Evolutionary conservation across 441 rosid species (phyloP), one percentile per base, ranked within the genome.

Genomic region (Hura crepitans): DNA sequence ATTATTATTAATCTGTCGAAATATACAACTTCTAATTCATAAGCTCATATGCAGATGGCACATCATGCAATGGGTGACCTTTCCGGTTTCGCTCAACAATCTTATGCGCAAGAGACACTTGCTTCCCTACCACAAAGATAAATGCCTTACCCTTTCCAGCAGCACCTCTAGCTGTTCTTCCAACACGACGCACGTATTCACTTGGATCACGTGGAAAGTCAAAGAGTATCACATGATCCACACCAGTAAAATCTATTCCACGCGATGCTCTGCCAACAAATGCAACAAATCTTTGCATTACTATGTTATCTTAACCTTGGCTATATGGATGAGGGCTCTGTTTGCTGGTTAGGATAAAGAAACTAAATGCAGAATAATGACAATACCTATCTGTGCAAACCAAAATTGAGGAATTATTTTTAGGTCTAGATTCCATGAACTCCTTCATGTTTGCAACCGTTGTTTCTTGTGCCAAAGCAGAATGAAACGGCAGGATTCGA

Each of bases 191-290:
- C 11, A 93, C 97, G 11, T 91, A 91, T 82, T 93, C 96, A 61
- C 97, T 93, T 23, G 97, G 98, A 72, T 93, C 96, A 2, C 98
- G 96, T 0, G 97, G 97, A 42, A 85, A 93, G 82, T 93, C 98
- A 47, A 93, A 93, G 12, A 93, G 96, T 23, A 93, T 73, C 20
- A 91, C 95, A 67, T 88, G 97, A 81, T 89, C 95, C 70, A 93
- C 98, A 64, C 91, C 85, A 0, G 81, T 66, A 77, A 91, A 91
- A 82, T 91, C 94, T 9, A 93, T 91, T 71, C 98, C 98, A 6
- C 98, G 93, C 0, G 97, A 93, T 33, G 98, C 96, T 80, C 97
- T 93, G 91, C 73, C 75, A 76, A n/a, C 49, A 9, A 71, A 23
- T 72, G 54, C 47, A 39, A 70, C n/a, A 72, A 62, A 57, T 9